Evolutionary conservation across 495 filamentous ascomycete genomes (phyloP).

Genomic region (Penicillium steckii): DNA sequence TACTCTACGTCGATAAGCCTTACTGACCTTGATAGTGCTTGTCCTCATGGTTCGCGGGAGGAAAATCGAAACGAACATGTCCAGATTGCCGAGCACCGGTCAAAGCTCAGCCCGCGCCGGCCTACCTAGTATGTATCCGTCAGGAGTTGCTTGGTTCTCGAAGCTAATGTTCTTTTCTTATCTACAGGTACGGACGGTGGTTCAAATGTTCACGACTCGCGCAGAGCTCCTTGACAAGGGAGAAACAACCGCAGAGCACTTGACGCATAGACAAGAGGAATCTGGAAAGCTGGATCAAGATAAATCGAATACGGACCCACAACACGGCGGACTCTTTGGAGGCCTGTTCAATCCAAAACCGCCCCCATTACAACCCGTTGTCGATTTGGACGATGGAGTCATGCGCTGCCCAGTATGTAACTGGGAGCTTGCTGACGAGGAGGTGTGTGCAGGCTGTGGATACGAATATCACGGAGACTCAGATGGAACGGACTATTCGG

Average conservation of each 20-base stretch:
- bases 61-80: constrained; percentile 63
- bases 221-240: constrained; percentile 62
- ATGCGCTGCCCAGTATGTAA: constrained; percentile 61
- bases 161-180: constrained; percentile 15
- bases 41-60: constrained; percentile 61
- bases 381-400: constrained; percentile 61
- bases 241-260: constrained; percentile 62
- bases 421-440: constrained; percentile 63
- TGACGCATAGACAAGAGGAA: constrained; percentile 58
- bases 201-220: constrained; percentile 62
- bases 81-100: constrained; percentile 67
- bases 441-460: constrained; percentile 55
- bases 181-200: constrained; percentile 63
- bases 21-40: constrained; percentile 53
- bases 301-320: constrained; percentile 46
- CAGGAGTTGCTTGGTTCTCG: not conserved
- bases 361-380: constrained; percentile 34
- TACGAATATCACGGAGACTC: constrained; percentile 39
- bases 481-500: constrained; percentile 32
- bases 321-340: constrained; percentile 60
- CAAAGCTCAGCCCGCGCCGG: constrained; percentile 60
- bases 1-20: not conserved
- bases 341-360: constrained; percentile 54
- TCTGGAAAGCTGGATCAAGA: constrained; percentile 58
- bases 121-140: constrained; percentile 58